Evolutionary conservation across 805 yeast genomes (phyloP), one percentile per base, ranked within the genome.

Genomic region (Metschnikowia similis): DNA sequence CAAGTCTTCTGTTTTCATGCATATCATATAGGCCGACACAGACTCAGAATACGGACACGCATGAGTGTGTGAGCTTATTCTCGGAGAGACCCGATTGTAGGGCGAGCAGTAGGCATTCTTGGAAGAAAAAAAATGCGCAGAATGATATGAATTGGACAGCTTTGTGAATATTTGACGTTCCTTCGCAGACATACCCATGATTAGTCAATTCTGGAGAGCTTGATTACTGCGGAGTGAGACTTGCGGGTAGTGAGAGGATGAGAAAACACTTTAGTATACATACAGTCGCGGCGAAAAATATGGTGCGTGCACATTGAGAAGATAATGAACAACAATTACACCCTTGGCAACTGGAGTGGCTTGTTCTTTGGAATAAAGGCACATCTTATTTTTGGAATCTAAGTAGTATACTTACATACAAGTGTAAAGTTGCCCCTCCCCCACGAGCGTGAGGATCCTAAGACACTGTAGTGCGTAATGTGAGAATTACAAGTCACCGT

Each of bases 401-500:
- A 6, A 5, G 28, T 21, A 8, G 9, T 36, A n/a, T 36, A 11
- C 30, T 40, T 29, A 6, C 11, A 11, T 13, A 11, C 9, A 11
- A 11, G 28, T 30, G 35, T 21, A 3, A 8, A 28, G 35, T 27
- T 13, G 35, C 11, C 8, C 6, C 3, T 35, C 17, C 27, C 16
- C n/a, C 26, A 16, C 7, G 16, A 11, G 2, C 6, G 16, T 13
- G 40, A 21, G 14, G 21, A 4, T 38, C 5, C 31, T 38, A 30
- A 16, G 30, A 38, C 27, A 27, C 41, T 9, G 31, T 28, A 38
- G 31, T 30, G 6, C 31, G 13, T 13, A 37, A 10, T 9, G 30
- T 10, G 30, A 8, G 9, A 4, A 4, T 46, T 64, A 79, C 53
- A 80, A 69, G 48, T 79, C 83, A 32, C 72, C 79, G 60, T 74